Conservation (phyloP, 129 eudicot species). For the Ambrosia artemisiifolia region DNA sequence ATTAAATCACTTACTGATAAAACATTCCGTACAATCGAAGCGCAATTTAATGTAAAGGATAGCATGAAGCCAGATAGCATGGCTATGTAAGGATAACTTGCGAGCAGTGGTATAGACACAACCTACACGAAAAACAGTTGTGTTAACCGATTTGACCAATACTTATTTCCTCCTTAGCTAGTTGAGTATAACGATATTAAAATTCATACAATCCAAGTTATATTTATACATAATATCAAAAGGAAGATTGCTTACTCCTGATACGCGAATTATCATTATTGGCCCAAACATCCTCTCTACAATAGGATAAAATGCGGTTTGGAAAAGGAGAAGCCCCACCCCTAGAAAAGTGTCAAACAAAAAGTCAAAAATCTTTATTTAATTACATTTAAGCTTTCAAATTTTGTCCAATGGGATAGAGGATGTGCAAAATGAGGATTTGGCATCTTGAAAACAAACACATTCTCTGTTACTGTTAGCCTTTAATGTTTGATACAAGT, state of each 20-base stretch:
- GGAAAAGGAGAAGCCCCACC: slow-evolving; percentile 63
- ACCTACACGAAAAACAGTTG: slow-evolving; percentile 36
- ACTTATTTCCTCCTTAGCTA: too few relatives aligned
- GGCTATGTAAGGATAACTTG: slow-evolving; percentile 72
- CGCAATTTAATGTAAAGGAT: slow-evolving; percentile 43
- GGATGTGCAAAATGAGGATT: too few relatives aligned
- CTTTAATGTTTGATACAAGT: too few relatives aligned
- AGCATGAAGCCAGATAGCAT: slow-evolving; percentile 67
- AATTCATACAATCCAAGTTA: too few relatives aligned
- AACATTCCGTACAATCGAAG: slow-evolving; percentile 64
- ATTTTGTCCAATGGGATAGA: too few relatives aligned
- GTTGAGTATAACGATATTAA: too few relatives aligned
- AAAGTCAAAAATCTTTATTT: neutral
- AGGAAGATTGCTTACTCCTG: slow-evolving; percentile 49
- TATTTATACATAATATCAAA: too few relatives aligned
- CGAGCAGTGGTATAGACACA: slow-evolving; percentile 56
- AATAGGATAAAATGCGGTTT: slow-evolving; percentile 55
- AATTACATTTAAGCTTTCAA: neutral
- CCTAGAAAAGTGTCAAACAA: slow-evolving; percentile 35
- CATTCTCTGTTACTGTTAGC: too few relatives aligned
- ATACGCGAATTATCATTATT: slow-evolving; percentile 43
- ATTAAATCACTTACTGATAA: slow-evolving; percentile 47
- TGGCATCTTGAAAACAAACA: too few relatives aligned
- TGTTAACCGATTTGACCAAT: neutral
- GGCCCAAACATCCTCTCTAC: slow-evolving; percentile 56